These are phyloP conservation scores for Omphalea diandra DNA, from an alignment of 441 rosid species.

Conservation along the genomic window DNA sequence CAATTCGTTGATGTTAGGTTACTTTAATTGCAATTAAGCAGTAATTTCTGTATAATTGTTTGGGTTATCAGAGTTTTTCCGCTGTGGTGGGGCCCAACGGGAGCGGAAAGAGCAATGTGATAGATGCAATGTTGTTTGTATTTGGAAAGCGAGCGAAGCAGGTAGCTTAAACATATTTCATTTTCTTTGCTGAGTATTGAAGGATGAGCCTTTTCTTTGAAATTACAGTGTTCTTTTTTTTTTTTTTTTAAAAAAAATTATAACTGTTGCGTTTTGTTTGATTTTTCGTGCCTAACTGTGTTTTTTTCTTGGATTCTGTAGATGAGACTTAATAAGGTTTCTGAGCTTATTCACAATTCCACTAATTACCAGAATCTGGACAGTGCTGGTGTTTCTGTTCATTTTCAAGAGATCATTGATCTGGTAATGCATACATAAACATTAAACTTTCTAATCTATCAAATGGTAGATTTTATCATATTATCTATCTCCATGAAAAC, in stretches of 20 bases:
- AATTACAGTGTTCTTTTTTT: too few species aligned
- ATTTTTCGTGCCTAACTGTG: neutral
- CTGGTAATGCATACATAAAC: too few species aligned
- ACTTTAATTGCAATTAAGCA: neutral
- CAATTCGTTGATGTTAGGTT: neutral
- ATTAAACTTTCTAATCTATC: neutral
- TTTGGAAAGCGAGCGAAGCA: slow-evolving; percentile 98
- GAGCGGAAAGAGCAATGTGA: slow-evolving; percentile 98
- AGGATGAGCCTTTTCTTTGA: too few species aligned
- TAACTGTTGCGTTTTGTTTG: neutral
- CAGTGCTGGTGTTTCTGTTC: slow-evolving; percentile 95
- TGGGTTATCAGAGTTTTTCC: slow-evolving; percentile 69
- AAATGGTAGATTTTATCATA: neutral
- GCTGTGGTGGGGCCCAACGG: slow-evolving; percentile 99
- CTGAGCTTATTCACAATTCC: slow-evolving; percentile 98
- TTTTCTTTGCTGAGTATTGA: too few species aligned
- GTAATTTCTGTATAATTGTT: neutral
- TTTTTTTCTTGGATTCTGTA: slow-evolving; percentile 30
- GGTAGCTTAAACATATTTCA: slow-evolving; percentile 35
- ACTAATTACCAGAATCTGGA: slow-evolving; percentile 93
- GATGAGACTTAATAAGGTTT: slow-evolving; percentile 98
- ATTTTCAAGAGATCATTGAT: slow-evolving; percentile 92
- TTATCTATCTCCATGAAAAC: neutral
- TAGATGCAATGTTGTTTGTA: slow-evolving; percentile 96
- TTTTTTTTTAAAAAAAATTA: too few species aligned